Percentiles rank a stretch among this genome's conserved stretches.
Conservation (phyloP, 2,329 filamentous ascomycete genomes). For the Venturia oleaginea region DNA sequence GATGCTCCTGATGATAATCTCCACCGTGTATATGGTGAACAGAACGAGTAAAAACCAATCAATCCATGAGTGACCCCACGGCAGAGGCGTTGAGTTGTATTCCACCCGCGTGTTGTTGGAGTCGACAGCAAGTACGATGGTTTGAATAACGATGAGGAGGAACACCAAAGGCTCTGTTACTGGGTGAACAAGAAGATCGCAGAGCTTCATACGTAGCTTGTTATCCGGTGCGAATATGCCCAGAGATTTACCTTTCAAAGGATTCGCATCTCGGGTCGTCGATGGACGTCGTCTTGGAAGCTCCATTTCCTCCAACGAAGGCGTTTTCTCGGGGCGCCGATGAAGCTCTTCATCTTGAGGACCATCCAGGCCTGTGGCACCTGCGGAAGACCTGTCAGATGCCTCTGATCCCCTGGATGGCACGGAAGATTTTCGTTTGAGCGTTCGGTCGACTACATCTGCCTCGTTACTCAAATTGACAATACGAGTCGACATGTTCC, state of each 20-base stretch:
- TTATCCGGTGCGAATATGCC: conserved; percentile 78
- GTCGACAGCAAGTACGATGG: conserved; percentile 79
- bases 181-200: conserved; percentile 77
- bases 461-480: conserved; percentile 95
- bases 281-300: conserved; percentile 14
- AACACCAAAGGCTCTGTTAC: conserved; percentile 81
- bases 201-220: conserved; percentile 62
- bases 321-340: conserved; percentile 27
- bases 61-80: conserved; percentile 59
- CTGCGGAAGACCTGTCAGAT: background rate
- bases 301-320: conserved; percentile 27
- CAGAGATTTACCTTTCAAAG: conserved; percentile 75
- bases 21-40: conserved; percentile 83
- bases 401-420: background rate
- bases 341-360: background rate
- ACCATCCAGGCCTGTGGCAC: background rate
- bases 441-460: conserved; percentile 66
- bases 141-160: conserved; percentile 78
- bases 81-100: conserved; percentile 48
- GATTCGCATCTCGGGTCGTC: conserved; percentile 49
- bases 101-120: conserved; percentile 59
- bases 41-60: conserved; percentile 76
- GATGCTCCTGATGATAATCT: conserved; percentile 72
- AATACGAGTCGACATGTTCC: conserved; percentile 88
- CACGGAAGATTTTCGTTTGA: conserved; percentile 49